These are phyloP conservation scores for Penstemon eatonii DNA, from an alignment of 257 asterid genomes.

Conservation along the genomic window DNA sequence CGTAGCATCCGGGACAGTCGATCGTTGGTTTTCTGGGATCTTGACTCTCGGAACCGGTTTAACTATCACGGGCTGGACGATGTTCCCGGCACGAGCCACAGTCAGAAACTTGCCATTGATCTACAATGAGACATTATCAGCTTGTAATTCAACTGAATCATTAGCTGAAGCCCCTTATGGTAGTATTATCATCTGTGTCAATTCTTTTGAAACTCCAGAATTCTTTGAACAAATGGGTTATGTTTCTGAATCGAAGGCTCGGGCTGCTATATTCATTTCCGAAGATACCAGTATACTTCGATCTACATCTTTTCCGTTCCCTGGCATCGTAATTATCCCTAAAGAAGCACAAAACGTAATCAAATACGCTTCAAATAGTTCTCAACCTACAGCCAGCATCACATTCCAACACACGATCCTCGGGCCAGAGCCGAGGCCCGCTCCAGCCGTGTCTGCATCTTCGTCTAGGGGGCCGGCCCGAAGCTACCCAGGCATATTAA, in stretches of 20 bases:
- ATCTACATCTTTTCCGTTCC: conserved; percentile 28
- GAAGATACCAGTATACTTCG: conserved; percentile 33
- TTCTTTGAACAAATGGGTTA: conserved; percentile 21
- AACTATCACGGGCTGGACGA: conserved; percentile 47
- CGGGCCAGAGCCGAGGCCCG: conserved; percentile 43
- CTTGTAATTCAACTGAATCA: conserved; percentile 40
- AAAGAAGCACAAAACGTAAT: conserved; percentile 37
- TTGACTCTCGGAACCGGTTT: conserved; percentile 39
- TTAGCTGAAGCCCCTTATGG: conserved; percentile 25
- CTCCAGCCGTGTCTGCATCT: conserved; percentile 50
- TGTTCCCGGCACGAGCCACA: conserved; percentile 39
- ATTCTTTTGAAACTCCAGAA: conserved; percentile 23
- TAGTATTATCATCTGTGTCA: conserved; percentile 38
- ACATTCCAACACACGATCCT: conserved; percentile 50
- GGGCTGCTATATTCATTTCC: conserved; percentile 44
- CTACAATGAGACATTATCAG: conserved; percentile 41
- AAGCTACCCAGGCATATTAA: conserved; percentile 44
- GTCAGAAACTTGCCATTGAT: conserved; percentile 39
- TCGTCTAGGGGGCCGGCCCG: conserved; percentile 54
- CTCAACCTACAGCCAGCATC: conserved; percentile 42
- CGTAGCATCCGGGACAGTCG: conserved; percentile 53
- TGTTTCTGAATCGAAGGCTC: conserved; percentile 26
- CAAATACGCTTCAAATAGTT: conserved; percentile 32
- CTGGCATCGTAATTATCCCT: conserved; percentile 46
- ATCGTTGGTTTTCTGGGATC: conserved; percentile 47